Evolutionary conservation across 768 basidiomycete species (phyloP), one percentile per base, ranked within the genome.

Genomic region (Leccinum broughii): DNA sequence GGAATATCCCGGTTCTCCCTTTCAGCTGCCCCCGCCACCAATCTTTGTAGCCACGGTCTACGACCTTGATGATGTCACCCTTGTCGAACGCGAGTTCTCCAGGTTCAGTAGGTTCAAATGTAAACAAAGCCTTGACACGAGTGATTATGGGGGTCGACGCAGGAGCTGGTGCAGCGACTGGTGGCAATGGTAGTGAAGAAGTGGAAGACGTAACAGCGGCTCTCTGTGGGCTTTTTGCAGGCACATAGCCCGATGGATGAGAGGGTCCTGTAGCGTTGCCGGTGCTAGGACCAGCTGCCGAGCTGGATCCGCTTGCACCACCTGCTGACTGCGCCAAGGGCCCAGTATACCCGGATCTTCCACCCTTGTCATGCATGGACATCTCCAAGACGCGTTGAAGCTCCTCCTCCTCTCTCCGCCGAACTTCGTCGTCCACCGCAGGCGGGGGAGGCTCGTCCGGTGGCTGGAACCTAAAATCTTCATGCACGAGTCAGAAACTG

Each of bases 11-110:
- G 3, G 94, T 93, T 59, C 91, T 78, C 0, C 93, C 95, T 68
- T 87, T 90, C 50, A 95, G 74, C 66, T 97, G 94, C 1, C 96
- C 96, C 24, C 93, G 77, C 93, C 95, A 98, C 96, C 96, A 98
- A 70, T 97, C 94, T 67, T 92, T 90, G 74, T 96, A 96, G 24
- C 89, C 90, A 26, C 93, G 85, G 72, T 97, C 94, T 24, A 98
- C 87, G 14, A 98, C 95, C 68, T 94, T 93, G 78, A 98, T 94
- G 51, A 96, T 80, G 64, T 97, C 95, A 2, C 95, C 96, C 64
- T 89, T 90, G 54, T 93, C 89, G 68, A 98, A 96, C 1, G 88
- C 87, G 2, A 98, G 82, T 71, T 98, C 96, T 11, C 94, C 95
- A 0, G 88, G 83, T 66, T 95, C 93, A 0, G 89, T 87, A 0